A percentile compares a stretch with the other conserved stretches of the same genome.
Conservation (phyloP, 2,329 filamentous ascomycete species). For the Thielaviopsis euricoi region DNA sequence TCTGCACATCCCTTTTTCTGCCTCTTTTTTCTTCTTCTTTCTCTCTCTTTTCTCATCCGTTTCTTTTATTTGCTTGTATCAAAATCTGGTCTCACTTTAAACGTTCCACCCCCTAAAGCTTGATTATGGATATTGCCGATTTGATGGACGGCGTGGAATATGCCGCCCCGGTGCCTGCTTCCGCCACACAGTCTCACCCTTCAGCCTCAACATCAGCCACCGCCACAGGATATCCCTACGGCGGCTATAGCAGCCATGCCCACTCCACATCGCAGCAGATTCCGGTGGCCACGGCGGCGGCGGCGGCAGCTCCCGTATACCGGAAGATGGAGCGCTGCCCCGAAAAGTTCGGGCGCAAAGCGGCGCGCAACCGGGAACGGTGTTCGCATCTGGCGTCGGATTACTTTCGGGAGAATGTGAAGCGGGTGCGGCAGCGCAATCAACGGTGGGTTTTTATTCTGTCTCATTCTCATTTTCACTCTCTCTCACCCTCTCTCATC, state of each 20-base stretch:
- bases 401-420: conserved; percentile 11
- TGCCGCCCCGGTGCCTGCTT: neutral
- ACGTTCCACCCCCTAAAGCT: neutral
- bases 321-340: conserved; percentile 10
- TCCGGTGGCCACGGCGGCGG: neutral
- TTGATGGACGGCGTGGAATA: conserved; percentile 11
- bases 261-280: neutral
- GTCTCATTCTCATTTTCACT: conserved; percentile 15
- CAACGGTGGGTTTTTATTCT: conserved; percentile 12
- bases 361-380: conserved; percentile 9
- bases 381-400: conserved; percentile 9
- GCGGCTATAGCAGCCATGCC: neutral
- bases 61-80: neutral
- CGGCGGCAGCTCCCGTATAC: neutral
- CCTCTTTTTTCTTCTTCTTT: neutral
- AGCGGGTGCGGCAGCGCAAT: conserved; percentile 10
- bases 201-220: too few species aligned
- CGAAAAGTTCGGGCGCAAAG: conserved; percentile 9
- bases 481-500: conserved; percentile 16
- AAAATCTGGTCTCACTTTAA: too few species aligned
- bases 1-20: too few species aligned
- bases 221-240: neutral
- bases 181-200: neutral
- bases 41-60: neutral
- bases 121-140: conserved; percentile 10